A percentile compares a stretch with the other conserved stretches of the same genome.
Conservation (phyloP, 345 rosid species). For the Gossypium arboreum region DNA sequence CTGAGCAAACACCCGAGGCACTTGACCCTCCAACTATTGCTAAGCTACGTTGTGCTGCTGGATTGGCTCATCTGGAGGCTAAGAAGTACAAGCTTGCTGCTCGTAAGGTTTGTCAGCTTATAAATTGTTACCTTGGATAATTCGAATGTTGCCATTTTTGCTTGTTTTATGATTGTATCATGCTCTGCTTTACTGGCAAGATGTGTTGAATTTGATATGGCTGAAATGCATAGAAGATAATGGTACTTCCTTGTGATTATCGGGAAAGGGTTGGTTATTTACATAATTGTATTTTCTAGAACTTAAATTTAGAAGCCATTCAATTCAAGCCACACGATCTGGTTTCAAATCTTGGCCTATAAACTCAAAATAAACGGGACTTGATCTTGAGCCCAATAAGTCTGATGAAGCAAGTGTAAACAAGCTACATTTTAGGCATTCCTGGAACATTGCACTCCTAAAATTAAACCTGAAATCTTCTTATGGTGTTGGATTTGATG, state of each 20-base stretch:
- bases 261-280: neutral
- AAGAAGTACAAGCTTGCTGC: slow-evolving; percentile 98
- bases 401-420: neutral
- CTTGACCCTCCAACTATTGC: slow-evolving; percentile 60
- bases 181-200: neutral
- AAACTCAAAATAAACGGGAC: neutral
- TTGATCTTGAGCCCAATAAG: neutral
- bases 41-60: slow-evolving; percentile 87
- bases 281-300: neutral
- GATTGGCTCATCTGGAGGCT: slow-evolving; percentile 82
- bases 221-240: neutral
- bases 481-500: neutral
- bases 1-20: slow-evolving; percentile 79
- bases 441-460: neutral
- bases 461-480: neutral
- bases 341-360: neutral
- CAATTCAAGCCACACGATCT: neutral
- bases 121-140: neutral
- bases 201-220: neutral
- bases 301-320: neutral
- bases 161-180: neutral
- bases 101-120: slow-evolving; percentile 61
- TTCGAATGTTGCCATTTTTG: neutral
- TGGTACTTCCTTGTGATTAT: neutral
- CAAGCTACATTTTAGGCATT: neutral